Percentiles rank a stretch among this genome's conserved stretches.
Evolutionary conservation across 2,329 filamentous ascomycete genomes (phyloP).

Genomic region (Paecilomyces dactylethromorphus): DNA sequence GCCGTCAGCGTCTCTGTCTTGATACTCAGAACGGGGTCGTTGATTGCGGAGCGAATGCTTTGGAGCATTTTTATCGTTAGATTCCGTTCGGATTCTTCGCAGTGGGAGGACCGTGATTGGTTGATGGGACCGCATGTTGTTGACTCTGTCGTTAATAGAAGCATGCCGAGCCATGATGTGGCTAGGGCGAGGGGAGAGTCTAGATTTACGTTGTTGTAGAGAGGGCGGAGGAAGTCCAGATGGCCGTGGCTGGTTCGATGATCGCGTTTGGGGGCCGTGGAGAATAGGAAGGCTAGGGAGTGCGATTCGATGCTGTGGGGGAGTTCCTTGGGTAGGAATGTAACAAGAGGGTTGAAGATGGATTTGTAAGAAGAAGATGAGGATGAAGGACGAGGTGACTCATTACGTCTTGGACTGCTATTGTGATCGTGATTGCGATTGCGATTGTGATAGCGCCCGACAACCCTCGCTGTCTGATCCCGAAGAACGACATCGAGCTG

Average conservation of each 20-base stretch:
- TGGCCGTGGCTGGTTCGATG: conserved; percentile 3
- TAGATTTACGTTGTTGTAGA: neutral
- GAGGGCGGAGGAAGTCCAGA: conserved; percentile 2
- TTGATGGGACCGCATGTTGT: neutral
- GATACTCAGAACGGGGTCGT: conserved; percentile 1
- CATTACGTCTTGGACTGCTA: neutral
- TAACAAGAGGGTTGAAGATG: neutral
- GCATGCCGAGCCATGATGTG: conserved; percentile 4
- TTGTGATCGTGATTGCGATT: neutral
- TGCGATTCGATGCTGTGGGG: conserved; percentile 1
- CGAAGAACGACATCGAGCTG: conserved; percentile 3
- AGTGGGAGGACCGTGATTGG: neutral
- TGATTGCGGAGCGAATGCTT: neutral
- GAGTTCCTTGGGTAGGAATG: neutral
- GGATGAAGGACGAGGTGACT: neutral
- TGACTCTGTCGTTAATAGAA: conserved; percentile 1
- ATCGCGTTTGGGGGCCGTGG: neutral
- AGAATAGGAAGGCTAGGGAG: neutral
- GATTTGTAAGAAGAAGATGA: neutral
- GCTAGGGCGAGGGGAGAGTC: conserved; percentile 1
- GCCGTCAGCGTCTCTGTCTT: conserved; percentile 2
- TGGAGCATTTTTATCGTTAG: neutral
- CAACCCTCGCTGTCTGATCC: conserved; percentile 4
- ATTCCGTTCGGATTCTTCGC: neutral
- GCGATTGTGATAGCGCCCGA: conserved; percentile 1